These are phyloP conservation scores for Leucosporidium yakuticum DNA, from an alignment of 768 basidiomycete species.

Conservation along the genomic window DNA sequence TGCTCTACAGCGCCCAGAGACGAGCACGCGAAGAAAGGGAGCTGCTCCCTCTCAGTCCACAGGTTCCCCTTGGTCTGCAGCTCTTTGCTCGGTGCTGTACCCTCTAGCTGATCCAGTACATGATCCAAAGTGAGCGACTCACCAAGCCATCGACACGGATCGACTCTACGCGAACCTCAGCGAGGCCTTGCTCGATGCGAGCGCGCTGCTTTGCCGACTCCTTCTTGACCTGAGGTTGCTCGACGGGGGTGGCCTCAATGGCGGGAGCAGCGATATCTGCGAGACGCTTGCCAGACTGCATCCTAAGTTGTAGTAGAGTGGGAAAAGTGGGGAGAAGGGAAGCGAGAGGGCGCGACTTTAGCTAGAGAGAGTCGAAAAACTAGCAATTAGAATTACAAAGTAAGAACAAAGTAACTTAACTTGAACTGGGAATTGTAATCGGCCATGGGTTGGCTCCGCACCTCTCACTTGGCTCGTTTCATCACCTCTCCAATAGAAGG, in stretches of 20 bases:
- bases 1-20: neutral
- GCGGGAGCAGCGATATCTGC: constrained; percentile 25
- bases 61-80: neutral
- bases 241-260: constrained; percentile 4
- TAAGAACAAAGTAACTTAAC: no score
- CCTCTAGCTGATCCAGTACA: neutral
- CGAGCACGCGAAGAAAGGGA: neutral
- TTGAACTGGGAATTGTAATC: no score
- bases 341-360: no score
- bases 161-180: constrained; percentile 20
- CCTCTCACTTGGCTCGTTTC: no score
- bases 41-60: neutral
- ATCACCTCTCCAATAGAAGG: no score
- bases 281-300: constrained; percentile 19
- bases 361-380: no score
- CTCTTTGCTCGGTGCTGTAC: neutral
- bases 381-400: no score
- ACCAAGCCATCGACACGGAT: constrained; percentile 36
- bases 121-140: neutral
- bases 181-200: constrained; percentile 22
- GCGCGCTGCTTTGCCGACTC: constrained; percentile 17
- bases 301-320: no score
- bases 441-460: no score
- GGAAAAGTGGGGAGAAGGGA: no score
- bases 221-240: constrained; percentile 4